Conservation (phyloP, 2,329 filamentous ascomycete species). For the Mariannaea sp. region DNA sequence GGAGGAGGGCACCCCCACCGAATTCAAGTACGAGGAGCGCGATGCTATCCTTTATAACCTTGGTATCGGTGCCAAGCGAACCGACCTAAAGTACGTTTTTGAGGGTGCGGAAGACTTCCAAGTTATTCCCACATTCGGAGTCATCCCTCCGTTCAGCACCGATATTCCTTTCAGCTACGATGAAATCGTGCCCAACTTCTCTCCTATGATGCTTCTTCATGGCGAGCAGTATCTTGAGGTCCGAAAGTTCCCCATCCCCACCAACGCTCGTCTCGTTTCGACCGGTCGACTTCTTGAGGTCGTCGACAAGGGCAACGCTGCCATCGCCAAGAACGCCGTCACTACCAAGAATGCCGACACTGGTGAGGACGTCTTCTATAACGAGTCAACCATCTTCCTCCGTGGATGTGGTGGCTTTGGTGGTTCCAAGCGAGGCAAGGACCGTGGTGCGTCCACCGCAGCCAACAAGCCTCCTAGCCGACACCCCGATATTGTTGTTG, state of each 20-base stretch:
- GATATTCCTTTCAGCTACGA: conserved; percentile 78
- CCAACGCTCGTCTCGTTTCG: conserved; percentile 75
- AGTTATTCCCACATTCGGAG: conserved; percentile 91
- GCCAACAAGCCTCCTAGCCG: conserved; percentile 79
- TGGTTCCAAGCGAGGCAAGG: conserved; percentile 74
- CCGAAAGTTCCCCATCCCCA: conserved; percentile 88
- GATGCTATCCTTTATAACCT: conserved; percentile 96
- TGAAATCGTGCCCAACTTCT: conserved; percentile 92
- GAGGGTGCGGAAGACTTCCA: conserved; percentile 94
- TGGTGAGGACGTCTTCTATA: conserved; percentile 94
- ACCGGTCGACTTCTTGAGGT: conserved; percentile 87
- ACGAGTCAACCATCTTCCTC: conserved; percentile 92
- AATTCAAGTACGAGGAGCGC: conserved; percentile 82
- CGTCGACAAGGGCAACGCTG: conserved; percentile 91
- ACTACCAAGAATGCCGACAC: conserved; percentile 84
- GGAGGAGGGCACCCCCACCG: conserved; percentile 70
- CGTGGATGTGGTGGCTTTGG: conserved; percentile 90
- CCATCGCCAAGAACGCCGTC: conserved; percentile 78
- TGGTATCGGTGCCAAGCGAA: conserved; percentile 88
- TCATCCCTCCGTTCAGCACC: conserved; percentile 91
- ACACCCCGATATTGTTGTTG: conserved; percentile 77
- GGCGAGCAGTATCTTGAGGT: conserved; percentile 98
- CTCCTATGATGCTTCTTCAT: conserved; percentile 97
- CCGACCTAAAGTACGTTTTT: conserved; percentile 84
- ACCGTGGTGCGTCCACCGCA: conserved; percentile 80